phyloP scores from a whole-genome alignment of 139 green algal genomes.

The Eudorina sp. region DNA sequence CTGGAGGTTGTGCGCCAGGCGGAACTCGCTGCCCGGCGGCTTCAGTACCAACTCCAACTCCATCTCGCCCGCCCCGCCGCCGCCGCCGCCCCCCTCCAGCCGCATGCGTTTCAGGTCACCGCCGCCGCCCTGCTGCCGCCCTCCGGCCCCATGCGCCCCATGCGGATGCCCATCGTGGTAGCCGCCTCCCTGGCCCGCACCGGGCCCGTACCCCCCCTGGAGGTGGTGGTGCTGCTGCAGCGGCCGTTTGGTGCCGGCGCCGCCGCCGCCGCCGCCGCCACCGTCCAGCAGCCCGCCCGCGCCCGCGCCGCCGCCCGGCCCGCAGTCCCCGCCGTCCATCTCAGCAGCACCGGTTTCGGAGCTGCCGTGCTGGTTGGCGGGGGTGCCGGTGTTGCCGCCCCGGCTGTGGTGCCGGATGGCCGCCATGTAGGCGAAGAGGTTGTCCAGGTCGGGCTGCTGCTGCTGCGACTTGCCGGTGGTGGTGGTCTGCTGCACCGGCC shows the following conservation, averaged over 20 bases:
- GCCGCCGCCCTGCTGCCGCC: neutral
- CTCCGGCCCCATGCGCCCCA: too few species aligned
- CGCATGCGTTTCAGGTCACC: neutral
- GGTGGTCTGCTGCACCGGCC: neutral
- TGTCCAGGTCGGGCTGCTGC: neutral
- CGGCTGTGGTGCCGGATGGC: too few species aligned
- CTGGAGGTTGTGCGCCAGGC: constrained; percentile 6
- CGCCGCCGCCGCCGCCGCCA: neutral
- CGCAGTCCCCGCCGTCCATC: neutral
- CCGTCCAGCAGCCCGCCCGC: too few species aligned
- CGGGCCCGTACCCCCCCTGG: too few species aligned
- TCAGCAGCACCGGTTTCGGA: too few species aligned
- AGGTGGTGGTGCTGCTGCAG: neutral
- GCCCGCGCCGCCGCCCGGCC: too few species aligned
- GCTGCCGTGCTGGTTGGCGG: too few species aligned
- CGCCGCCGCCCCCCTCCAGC: neutral
- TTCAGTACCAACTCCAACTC: neutral
- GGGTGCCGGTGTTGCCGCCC: too few species aligned
- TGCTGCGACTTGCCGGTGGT: neutral
- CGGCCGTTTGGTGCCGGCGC: neutral
- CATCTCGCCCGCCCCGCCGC: neutral
- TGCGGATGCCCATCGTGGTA: too few species aligned
- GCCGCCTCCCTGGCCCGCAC: too few species aligned
- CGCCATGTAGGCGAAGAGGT: neutral
- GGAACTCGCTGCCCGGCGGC: neutral